Base-by-base conservation (phyloP, 2,329 filamentous ascomycete genomes). In the Chaetomiaceae sp. region DNA sequence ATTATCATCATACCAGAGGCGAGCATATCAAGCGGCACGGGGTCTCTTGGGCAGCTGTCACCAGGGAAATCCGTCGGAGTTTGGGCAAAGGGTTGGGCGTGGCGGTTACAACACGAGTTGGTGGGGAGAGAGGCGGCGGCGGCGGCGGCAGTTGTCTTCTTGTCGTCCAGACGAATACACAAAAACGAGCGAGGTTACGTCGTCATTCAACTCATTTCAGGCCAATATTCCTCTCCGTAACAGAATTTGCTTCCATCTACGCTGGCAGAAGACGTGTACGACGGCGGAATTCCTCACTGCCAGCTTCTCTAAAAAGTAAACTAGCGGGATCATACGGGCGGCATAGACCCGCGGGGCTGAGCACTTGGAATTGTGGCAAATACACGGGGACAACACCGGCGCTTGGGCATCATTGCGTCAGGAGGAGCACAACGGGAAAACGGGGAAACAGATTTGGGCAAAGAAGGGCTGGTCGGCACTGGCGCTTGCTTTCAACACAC, bases 21-120 rank as follows among this genome's bases (percentile, higher is more conserved):
- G 38, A 48, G 55, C 55, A 54, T 54, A 53, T 45, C 41, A 47
- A 14, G 44, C 45, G 51, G 49, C 26, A 53, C 46, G 49, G n/a
- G 45, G 38, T 55, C 38, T 48, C 32, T 37, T 47, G 38, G 33
- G 32, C 20, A n/a, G n/a, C n/a, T 45, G 38, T 38, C 27, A 32
- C 35, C 4, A 36, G 47, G 30, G 32, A 36, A 30, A n/a, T n/a
- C 40, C 38, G 45, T 34, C 36, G 54, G 54, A 54, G 51, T 55
- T 52, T 26, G 36, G 50, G 43, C 38, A 44, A 38, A 43, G 45
- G 42, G 18, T 9, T 24, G 22, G 32, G 46, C 26, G 26, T 47
- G 48, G 38, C 48, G 45, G n/a, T n/a, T n/a, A n/a, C n/a, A n/a
- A n/a, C n/a, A n/a, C n/a, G n/a, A n/a, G n/a, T n/a, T n/a, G n/a